phyloP scores from a whole-genome alignment of 2,329 filamentous ascomycete species.

The Pseudogymnoascus sp. region DNA sequence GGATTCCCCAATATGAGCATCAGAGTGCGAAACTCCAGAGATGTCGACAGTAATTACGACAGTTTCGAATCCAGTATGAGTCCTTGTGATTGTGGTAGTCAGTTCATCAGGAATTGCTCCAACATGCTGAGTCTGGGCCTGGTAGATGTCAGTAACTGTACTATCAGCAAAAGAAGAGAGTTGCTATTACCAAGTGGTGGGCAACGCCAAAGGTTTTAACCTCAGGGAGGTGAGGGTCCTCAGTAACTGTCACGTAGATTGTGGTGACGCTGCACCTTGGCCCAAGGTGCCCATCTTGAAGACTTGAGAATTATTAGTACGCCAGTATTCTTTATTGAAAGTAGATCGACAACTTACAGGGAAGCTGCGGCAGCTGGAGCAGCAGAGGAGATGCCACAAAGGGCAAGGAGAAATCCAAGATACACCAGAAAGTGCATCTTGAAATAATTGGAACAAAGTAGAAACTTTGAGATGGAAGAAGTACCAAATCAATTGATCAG shows the following conservation, averaged over 20 bases:
- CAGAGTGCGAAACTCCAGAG: background rate
- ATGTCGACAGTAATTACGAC: background rate
- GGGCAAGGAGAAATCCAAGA: background rate
- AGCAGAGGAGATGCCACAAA: background rate
- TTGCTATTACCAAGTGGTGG: background rate
- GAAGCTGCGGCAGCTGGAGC: background rate
- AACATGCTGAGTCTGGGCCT: background rate
- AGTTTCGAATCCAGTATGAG: background rate
- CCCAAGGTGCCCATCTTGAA: background rate
- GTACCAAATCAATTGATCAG: background rate
- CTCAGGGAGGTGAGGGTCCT: background rate
- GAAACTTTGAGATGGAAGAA: background rate
- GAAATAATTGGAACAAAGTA: background rate
- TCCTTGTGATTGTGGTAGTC: background rate
- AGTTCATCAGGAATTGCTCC: background rate
- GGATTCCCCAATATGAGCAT: background rate
- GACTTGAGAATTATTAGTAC: background rate
- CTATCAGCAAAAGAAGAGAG: background rate
- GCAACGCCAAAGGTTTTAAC: background rate
- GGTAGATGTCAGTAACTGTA: background rate
- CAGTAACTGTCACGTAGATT: background rate
- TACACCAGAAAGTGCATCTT: background rate
- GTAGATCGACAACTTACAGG: background rate
- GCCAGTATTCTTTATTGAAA: background rate
- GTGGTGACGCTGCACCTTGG: background rate